Conservation (phyloP, 345 rosid genomes). For the Crucihimalaya himalaica region DNA sequence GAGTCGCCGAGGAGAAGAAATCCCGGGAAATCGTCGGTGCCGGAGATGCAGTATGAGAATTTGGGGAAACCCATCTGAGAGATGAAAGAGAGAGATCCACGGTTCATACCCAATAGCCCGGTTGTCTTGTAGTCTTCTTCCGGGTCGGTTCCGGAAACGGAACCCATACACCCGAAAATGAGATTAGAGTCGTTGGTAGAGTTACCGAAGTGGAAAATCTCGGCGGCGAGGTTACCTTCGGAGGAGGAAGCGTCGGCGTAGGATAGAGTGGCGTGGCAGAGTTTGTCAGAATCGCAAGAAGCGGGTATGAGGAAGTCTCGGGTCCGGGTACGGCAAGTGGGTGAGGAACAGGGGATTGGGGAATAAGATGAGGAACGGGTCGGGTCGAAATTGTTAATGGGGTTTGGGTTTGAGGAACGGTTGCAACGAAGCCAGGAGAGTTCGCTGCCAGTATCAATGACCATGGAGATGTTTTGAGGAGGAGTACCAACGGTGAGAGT, state of each 20-base stretch:
- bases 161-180: constrained; percentile 88
- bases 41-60: constrained; percentile 91
- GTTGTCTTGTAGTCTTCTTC: constrained; percentile 70
- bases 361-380: constrained; percentile 62
- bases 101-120: constrained; percentile 91
- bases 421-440: constrained; percentile 93
- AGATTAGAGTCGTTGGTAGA: constrained; percentile 47
- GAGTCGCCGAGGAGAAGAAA: constrained; percentile 81
- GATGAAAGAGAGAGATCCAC: constrained; percentile 80
- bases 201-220: constrained; percentile 59
- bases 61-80: constrained; percentile 79
- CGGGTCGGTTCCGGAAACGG: constrained; percentile 63
- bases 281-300: constrained; percentile 72
- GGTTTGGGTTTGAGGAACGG: constrained; percentile 37
- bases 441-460: constrained; percentile 89
- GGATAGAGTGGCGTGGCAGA: constrained; percentile 76
- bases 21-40: constrained; percentile 63
- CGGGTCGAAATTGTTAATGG: constrained; percentile 54
- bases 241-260: constrained; percentile 89
- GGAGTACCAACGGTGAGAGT: constrained; percentile 81
- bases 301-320: constrained; percentile 77
- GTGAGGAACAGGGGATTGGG: constrained; percentile 66
- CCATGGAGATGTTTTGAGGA: constrained; percentile 88
- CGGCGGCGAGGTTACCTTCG: constrained; percentile 83
- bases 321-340: constrained; percentile 67